Evolutionary conservation across 2,329 filamentous ascomycete genomes (phyloP).

Genomic region (Phaeophleospora eucalypticola): DNA sequence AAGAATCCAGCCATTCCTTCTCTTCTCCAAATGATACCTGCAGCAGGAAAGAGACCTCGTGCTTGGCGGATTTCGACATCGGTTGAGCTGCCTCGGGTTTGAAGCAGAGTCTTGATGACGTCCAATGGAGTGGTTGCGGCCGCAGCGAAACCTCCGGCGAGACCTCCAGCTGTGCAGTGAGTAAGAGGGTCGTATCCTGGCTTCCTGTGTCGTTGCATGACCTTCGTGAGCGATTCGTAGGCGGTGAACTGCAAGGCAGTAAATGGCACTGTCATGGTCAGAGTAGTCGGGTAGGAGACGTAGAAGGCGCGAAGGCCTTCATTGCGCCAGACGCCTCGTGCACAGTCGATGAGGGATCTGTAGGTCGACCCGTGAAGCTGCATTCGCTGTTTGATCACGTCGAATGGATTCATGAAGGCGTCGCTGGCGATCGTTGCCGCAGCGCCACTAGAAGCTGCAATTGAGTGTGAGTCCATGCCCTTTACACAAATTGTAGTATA

Average conservation of each 20-base stretch:
- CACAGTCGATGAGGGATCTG: conserved; percentile 81
- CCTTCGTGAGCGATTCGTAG: conserved; percentile 92
- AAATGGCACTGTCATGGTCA: conserved; percentile 98
- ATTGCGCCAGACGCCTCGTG: conserved; percentile 76
- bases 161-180: conserved; percentile 85
- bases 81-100: conserved; percentile 79
- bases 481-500: too few species aligned
- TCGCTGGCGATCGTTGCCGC: conserved; percentile 95
- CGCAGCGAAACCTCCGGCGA: conserved; percentile 89
- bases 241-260: conserved; percentile 95
- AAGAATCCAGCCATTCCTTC: conserved; percentile 87
- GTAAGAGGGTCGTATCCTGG: conserved; percentile 81
- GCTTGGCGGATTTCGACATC: conserved; percentile 81
- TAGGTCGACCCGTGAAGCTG: conserved; percentile 96
- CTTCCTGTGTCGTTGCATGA: conserved; percentile 64
- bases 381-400: conserved; percentile 99
- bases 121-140: conserved; percentile 94
- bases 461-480: conserved; percentile 12
- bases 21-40: conserved; percentile 73
- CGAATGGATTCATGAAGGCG: conserved; percentile 98
- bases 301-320: conserved; percentile 94
- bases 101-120: conserved; percentile 95
- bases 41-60: conserved; percentile 75
- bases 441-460: conserved; percentile 79
- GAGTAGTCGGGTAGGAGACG: conserved; percentile 93